Conservation (phyloP, 331 rosid genomes). For the Quercus lobata region DNA sequence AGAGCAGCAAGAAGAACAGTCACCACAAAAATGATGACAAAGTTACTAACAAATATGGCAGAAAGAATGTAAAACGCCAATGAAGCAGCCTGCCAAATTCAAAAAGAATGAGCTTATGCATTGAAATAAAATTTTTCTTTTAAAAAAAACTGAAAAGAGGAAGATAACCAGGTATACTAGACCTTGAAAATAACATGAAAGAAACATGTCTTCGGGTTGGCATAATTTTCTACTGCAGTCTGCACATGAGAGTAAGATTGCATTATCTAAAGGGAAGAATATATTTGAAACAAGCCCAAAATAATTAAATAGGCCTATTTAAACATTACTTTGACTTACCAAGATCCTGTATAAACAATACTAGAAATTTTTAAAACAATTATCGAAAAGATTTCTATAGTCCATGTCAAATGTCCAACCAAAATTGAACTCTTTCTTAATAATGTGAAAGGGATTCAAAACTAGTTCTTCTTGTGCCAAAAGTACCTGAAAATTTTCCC, state of each 20-base stretch:
- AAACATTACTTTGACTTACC: neutral
- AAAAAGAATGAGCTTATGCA: neutral
- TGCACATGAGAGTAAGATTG: conserved; percentile 35
- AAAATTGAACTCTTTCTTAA: neutral
- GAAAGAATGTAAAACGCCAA: conserved; percentile 95
- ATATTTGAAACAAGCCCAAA: neutral
- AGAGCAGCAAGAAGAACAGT: conserved; percentile 92
- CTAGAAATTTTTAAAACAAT: neutral
- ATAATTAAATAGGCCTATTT: neutral
- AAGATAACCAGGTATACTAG: neutral
- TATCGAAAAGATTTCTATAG: neutral
- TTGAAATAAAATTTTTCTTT: neutral
- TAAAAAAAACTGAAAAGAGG: too few relatives aligned
- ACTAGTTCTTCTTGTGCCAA: neutral
- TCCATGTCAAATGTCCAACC: neutral
- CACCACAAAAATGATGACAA: conserved; percentile 91
- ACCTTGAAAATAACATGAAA: conserved; percentile 97
- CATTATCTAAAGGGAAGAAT: neutral
- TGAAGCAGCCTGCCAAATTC: conserved; percentile 65
- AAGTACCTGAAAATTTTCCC: neutral
- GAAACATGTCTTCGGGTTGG: conserved; percentile 84
- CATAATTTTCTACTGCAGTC: conserved; percentile 81
- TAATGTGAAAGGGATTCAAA: neutral
- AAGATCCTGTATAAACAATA: neutral
- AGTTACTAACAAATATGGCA: conserved; percentile 71